These are phyloP conservation scores for Antrodiella citrinella DNA, from an alignment of 768 basidiomycete genomes.

Conservation along the genomic window DNA sequence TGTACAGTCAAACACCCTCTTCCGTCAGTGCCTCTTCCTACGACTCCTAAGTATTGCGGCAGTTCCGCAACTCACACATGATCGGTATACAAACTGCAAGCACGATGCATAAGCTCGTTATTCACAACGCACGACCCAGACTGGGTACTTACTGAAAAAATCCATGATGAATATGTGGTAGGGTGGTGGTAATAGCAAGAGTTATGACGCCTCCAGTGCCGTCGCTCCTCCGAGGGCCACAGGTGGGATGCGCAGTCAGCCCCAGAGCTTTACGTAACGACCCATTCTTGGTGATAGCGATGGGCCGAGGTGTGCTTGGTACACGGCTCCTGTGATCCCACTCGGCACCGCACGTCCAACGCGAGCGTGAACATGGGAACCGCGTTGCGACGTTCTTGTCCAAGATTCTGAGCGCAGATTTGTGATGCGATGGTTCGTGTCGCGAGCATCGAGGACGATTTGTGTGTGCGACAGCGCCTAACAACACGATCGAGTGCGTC, in stretches of 20 bases:
- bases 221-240: too few species aligned
- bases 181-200: conserved; percentile 8
- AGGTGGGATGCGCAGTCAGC: conserved; percentile 9
- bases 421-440: background rate
- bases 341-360: too few species aligned
- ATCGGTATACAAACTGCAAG: conserved; percentile 28
- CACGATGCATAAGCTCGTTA: too few species aligned
- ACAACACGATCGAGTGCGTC: background rate
- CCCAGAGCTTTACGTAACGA: background rate
- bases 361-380: too few species aligned
- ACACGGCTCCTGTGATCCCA: too few species aligned
- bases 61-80: conserved; percentile 20
- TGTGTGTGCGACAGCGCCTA: too few species aligned
- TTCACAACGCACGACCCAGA: too few species aligned
- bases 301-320: background rate
- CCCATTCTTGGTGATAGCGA: background rate
- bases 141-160: conserved; percentile 23
- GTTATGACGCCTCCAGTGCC: too few species aligned
- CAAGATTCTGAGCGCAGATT: background rate
- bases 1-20: conserved; percentile 29
- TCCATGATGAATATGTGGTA: conserved; percentile 15
- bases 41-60: too few species aligned
- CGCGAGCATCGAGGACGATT: too few species aligned
- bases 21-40: background rate
- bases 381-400: background rate